Evolutionary conservation across 305 asterid species (phyloP), one percentile per base, ranked within the genome.

Genomic region (Striga hermonthica): DNA sequence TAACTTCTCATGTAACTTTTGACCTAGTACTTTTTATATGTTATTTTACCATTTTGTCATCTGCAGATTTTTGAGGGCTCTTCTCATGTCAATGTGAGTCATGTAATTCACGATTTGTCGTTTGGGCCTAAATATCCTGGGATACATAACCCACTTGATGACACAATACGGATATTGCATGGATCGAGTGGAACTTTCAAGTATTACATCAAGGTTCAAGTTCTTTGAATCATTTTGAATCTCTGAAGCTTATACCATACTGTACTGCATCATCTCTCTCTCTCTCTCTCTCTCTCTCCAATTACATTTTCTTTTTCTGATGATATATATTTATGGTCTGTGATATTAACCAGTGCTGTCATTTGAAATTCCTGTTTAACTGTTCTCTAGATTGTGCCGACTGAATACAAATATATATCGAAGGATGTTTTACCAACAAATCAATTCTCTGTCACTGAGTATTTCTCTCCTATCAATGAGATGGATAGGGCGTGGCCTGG

Each of bases 101-200:
- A 90, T 76, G 58, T 86, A 69, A 88, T 93, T 83, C 96, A 93
- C 48, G 93, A 90, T 80, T 78, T 93, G 68, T 90, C 97, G 28
- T 90, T 93, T 80, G 99, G 99, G 69, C 96, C 97, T 62, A 81
- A 85, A 77, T 93, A 93, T 80, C 99, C 99, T 56, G 97, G 99
- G 60, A 79, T 88, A 68, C 96, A 90, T 78, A 93, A 93, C 73
- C 99, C 99, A 66, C 97, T 93, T 64, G 99, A 93, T 79, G 97
- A 79, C 81, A 90, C 95, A 7, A 54, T 43, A 60, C 81, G 99
- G 64, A 90, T 84, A 69, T 81, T 93, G 85, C 97, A 65, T 60
- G 95, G 78, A 64, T 68, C 95, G 43, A 90, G 97, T 76, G 97
- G 99, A 76, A 88, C 99, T 70, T 93, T 93, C 86, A 93, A 93